These are phyloP conservation scores for Coniochaeta prunicola DNA, from an alignment of 2,329 filamentous ascomycete species.

Conservation along the genomic window DNA sequence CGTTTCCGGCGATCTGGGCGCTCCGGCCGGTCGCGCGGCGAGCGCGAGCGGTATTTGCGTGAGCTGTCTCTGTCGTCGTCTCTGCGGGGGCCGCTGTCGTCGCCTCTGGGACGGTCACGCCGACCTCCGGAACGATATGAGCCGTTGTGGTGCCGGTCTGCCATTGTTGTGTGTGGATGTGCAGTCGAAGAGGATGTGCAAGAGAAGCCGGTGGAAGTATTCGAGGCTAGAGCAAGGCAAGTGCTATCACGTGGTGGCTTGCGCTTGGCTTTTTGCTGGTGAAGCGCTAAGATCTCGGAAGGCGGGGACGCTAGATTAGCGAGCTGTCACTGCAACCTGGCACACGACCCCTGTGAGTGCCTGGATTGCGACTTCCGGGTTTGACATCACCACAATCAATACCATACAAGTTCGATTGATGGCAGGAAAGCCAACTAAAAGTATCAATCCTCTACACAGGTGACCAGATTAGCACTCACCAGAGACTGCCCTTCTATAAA, in stretches of 20 bases:
- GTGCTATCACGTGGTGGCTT: not conserved
- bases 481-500: too few species aligned
- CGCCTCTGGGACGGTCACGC: not conserved
- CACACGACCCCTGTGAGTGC: not conserved
- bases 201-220: not conserved
- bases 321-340: not conserved
- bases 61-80: conserved; percentile 17
- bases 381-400: not conserved
- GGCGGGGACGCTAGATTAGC: not conserved
- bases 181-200: not conserved
- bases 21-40: not conserved
- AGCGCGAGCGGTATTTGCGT: conserved; percentile 9
- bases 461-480: too few species aligned
- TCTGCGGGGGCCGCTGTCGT: conserved; percentile 10
- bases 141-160: conserved; percentile 6
- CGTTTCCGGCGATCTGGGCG: not conserved
- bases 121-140: conserved; percentile 4
- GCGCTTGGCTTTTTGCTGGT: not conserved
- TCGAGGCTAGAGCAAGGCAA: not conserved
- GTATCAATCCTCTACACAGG: too few species aligned
- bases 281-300: not conserved
- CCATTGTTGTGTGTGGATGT: conserved; percentile 5
- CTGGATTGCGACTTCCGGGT: too few species aligned
- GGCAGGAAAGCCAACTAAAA: too few species aligned
- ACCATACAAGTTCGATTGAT: too few species aligned